A percentile compares a stretch with the other conserved stretches of the same genome.
These are phyloP conservation scores for Lecanicillium sp. DNA, from an alignment of 2,329 filamentous ascomycete species.

Conservation along the genomic window DNA sequence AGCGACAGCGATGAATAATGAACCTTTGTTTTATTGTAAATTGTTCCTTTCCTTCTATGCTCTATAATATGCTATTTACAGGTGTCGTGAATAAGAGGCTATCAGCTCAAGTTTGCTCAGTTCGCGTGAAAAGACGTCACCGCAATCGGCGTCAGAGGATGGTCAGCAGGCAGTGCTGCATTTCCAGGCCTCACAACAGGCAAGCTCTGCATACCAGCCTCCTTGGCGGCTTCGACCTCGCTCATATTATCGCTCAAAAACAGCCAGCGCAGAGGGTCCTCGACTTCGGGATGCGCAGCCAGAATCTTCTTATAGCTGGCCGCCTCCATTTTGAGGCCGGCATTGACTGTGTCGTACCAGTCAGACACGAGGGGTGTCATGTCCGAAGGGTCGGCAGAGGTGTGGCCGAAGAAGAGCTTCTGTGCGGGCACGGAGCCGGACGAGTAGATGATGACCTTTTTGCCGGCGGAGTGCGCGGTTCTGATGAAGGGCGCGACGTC, in stretches of 20 bases:
- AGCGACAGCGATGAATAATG: slow-evolving; percentile 15
- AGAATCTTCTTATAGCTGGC: slow-evolving; percentile 62
- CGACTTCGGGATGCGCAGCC: slow-evolving; percentile 30
- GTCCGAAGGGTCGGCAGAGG: slow-evolving; percentile 49
- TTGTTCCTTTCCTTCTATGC: too few relatives aligned
- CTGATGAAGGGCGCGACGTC: slow-evolving; percentile 62
- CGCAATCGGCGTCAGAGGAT: slow-evolving; percentile 27
- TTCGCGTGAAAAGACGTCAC: slow-evolving; percentile 14
- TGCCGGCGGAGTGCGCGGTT: slow-evolving; percentile 47
- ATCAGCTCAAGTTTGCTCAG: too few relatives aligned
- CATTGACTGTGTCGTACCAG: slow-evolving; percentile 77
- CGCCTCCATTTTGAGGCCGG: slow-evolving; percentile 62
- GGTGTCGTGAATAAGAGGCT: too few relatives aligned
- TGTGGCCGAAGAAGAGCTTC: slow-evolving; percentile 69
- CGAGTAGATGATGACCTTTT: slow-evolving; percentile 68
- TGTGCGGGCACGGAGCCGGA: slow-evolving; percentile 75
- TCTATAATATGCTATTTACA: too few relatives aligned
- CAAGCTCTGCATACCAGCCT: slow-evolving; percentile 55
- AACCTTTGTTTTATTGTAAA: too few relatives aligned
- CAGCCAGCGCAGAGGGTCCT: slow-evolving; percentile 49
- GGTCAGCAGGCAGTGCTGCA: slow-evolving; percentile 46
- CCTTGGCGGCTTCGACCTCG: slow-evolving; percentile 56
- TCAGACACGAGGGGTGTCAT: slow-evolving; percentile 50
- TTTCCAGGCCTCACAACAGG: slow-evolving; percentile 65
- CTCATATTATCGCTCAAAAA: slow-evolving; percentile 76